Base-by-base conservation (phyloP, 2,329 filamentous ascomycete genomes). In the Aspergillus tanneri region DNA sequence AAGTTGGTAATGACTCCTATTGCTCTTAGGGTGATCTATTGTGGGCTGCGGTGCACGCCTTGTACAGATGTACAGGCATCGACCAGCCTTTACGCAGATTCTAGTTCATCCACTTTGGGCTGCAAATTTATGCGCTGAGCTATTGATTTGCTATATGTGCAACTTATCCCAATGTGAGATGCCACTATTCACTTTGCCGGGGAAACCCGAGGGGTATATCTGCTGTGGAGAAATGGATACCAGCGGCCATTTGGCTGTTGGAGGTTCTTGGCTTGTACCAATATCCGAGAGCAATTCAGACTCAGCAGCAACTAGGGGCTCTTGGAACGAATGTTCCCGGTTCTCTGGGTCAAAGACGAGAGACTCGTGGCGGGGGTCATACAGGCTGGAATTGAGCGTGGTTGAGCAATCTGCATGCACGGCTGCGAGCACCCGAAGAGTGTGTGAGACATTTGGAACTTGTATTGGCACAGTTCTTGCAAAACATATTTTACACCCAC, bases 41-140 rank as follows among this genome's bases (percentile, higher is more conserved):
- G 1, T 52, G 67, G 5, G 58, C 76, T 44, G 67, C 69, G 5
- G 71, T 71, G 2, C 66, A 72, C 22, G 74, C 73, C 2, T 67
- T 65, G 0, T 76, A 68, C 44, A 68, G 72, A 32, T 50, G 49
- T 24, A 12, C 49, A n/a, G 47, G 63, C 27, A 55, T 51, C n/a
- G 55, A 60, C 21, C 47, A 62, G 27, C 52, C 36, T 10, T 6
- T 61, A 59, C 16, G 53, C 55, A 27, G 65, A 71, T 30, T 24
- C 61, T 5, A n/a, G 23, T 78, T 2, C 57, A 59, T 2, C 67
- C 73, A 2, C 72, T 75, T 82, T 81, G 81, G 72, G 74, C 9
- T 75, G 69, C 3, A 79, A 83, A 53, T 84, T 81, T 47, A 79
- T 81, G 36, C 70, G 54, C 83, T 83, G 81, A 83, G 83, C 50